Percentiles rank a stretch among this genome's conserved stretches.
phyloP scores from a whole-genome alignment of 306 rosid genomes.

The Sindora glabra region DNA sequence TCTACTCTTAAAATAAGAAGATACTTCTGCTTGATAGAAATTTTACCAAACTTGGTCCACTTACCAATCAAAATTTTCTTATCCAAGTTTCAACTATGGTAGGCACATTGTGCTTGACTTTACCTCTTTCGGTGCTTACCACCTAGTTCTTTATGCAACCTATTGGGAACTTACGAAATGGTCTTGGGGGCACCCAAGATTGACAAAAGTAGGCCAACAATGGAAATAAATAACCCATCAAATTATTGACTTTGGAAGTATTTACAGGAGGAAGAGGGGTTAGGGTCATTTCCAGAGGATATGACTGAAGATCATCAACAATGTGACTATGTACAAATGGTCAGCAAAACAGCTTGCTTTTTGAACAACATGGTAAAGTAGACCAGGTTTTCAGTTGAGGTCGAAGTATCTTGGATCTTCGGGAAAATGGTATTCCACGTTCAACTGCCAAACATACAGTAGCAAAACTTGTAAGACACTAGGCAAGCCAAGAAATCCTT shows the following conservation, averaged over 20 bases:
- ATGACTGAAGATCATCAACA: constrained; percentile 13
- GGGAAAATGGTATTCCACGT: constrained; percentile 91
- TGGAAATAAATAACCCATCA: constrained; percentile 25
- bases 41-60: too few species aligned
- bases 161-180: too few species aligned
- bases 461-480: constrained; percentile 20
- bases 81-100: too few species aligned
- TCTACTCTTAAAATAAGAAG: too few species aligned
- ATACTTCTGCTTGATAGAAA: too few species aligned
- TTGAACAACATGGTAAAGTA: neutral
- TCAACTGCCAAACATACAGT: constrained; percentile 56
- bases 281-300: constrained; percentile 16
- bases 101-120: too few species aligned
- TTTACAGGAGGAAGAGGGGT: constrained; percentile 28
- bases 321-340: constrained; percentile 26
- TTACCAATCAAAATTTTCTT: too few species aligned
- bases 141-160: too few species aligned
- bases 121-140: too few species aligned
- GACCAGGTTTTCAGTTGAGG: constrained; percentile 51
- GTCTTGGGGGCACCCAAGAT: neutral
- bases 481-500: neutral
- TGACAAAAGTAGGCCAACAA: neutral
- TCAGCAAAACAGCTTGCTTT: constrained; percentile 18
- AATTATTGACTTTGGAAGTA: constrained; percentile 26
- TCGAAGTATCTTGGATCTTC: constrained; percentile 90